Evolutionary conservation across 1,284 basidiomycete genomes (phyloP), one percentile per base, ranked within the genome.

Genomic region (Apiotrichum brassicae): DNA sequence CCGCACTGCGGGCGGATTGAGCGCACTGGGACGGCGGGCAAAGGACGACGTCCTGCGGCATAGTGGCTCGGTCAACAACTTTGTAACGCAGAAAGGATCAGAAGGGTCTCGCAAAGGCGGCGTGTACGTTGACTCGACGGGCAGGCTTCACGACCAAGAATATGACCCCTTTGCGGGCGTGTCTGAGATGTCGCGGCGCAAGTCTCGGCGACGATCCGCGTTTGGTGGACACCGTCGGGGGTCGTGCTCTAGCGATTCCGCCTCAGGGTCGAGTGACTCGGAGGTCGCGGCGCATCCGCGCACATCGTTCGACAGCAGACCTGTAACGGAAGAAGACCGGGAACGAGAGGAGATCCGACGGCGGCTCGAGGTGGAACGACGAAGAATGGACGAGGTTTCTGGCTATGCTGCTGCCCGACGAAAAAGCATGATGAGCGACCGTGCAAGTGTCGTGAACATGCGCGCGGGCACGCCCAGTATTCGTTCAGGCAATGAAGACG

Each of bases 131-230:
- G 72, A 73, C 54, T 54, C 65, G 28, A 61, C 60, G 26, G 71
- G 71, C 0, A 62, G 64, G 48, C 48, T 71, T 6, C 72, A 74
- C 51, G 72, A 74, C 59, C 70, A 66, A 34, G 72, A 74, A 46
- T 74, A 63, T 53, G 72, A 74, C 49, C 72, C 72, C 3, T 74
- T 74, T 48, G 66, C 61, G 8, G 65, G 64, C 26, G 66, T 74
- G 1, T 56, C 69, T 1, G 63, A 63, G 24, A 58, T 72, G 48
- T 62, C 65, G 11, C 43, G 68, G 32, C 59, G 61, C 4, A 69
- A 70, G 41, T 68, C 63, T 18, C 58, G 61, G 19, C 55, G 64
- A 28, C 49, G 64, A 16, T 62, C 63, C 16, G 72, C 71, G 3
- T 72, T 73, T 48, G 71, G 71, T 4, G 57, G 59, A 20, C 61